Evolutionary conservation across 73 alveolate genomes (phyloP), one percentile per base, ranked within the genome.

Genomic region (Paramecium biaurelia): DNA sequence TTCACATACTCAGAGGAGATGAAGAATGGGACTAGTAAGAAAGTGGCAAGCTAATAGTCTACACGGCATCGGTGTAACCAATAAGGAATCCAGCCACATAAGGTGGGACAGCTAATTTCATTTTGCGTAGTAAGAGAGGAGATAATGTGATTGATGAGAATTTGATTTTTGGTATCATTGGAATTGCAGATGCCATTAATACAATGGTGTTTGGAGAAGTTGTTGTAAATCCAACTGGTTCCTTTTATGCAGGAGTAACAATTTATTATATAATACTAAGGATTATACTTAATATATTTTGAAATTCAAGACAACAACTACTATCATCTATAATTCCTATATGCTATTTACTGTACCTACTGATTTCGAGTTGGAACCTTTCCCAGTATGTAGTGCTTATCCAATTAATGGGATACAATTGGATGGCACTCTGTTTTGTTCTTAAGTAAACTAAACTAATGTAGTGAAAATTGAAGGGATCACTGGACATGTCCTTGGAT

Each of bases 91-190:
- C 94, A 15, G 38, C 85, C 32, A 70, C 53, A 37, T 70, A 89
- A 70, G 94, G 94, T 26, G 94, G 94, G 21, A 82, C 87, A 41
- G 94, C 89, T 30, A 89, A 82, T 70, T 89, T 89, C 49, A 89
- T 89, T 23, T 45, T 89, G 14, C n/a, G 87, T 14, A 89, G 88
- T 42, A 30, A 32, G 42, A 70, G 87, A 89, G 94, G 94, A 41
- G 70, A 67, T 12, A 89, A 89, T 68, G 88, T 89, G n/a, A 82
- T 89, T 21, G 94, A 89, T 70, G 85, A 89, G 58, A 89, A 89
- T 45, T 70, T 70, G 63, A 89, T 89, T 30, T 89, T 89, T 70
- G 94, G 92, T 24, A 70, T 89, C 24, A 89, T 89, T 43, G 94
- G 94, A 14, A 89, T 89, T 6, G 94, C 94, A 23, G 94, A 70